A percentile compares a stretch with the other conserved stretches of the same genome.
These are phyloP conservation scores for Leavenworthia alabamica DNA, from an alignment of 345 rosid species.

Conservation along the genomic window DNA sequence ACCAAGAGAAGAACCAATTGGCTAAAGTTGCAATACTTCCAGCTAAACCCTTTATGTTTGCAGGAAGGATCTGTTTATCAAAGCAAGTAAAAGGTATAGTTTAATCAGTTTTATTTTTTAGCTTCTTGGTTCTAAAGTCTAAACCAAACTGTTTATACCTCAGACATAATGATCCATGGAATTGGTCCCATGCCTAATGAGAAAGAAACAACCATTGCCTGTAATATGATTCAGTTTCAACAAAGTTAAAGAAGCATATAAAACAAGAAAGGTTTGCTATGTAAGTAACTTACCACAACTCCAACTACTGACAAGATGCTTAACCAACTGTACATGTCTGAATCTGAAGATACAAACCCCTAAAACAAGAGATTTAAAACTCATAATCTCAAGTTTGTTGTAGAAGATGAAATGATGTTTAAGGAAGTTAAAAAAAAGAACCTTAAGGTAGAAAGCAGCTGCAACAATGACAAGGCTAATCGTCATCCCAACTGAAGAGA, in stretches of 20 bases:
- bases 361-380: slow-evolving; percentile 29
- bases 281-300: slow-evolving; percentile 70
- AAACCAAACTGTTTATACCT: slow-evolving; percentile 46
- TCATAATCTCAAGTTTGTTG: not conserved
- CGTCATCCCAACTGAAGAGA: slow-evolving; percentile 77
- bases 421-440: not conserved
- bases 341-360: slow-evolving; percentile 50
- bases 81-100: slow-evolving; percentile 7
- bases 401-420: not conserved
- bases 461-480: slow-evolving; percentile 69
- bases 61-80: slow-evolving; percentile 73
- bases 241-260: not conserved
- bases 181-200: slow-evolving; percentile 92
- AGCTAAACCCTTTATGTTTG: slow-evolving; percentile 83
- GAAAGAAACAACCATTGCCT: slow-evolving; percentile 71
- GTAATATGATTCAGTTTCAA: slow-evolving; percentile 26
- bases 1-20: slow-evolving; percentile 67
- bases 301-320: slow-evolving; percentile 78
- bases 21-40: slow-evolving; percentile 86
- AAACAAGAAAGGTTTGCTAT: no score
- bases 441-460: slow-evolving; percentile 66
- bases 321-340: slow-evolving; percentile 46
- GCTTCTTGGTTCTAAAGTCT: not conserved
- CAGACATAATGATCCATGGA: slow-evolving; percentile 98
- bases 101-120: not conserved